Base-by-base conservation (phyloP, 2,329 filamentous ascomycete species). In the Verticillium nonalfalfae region DNA sequence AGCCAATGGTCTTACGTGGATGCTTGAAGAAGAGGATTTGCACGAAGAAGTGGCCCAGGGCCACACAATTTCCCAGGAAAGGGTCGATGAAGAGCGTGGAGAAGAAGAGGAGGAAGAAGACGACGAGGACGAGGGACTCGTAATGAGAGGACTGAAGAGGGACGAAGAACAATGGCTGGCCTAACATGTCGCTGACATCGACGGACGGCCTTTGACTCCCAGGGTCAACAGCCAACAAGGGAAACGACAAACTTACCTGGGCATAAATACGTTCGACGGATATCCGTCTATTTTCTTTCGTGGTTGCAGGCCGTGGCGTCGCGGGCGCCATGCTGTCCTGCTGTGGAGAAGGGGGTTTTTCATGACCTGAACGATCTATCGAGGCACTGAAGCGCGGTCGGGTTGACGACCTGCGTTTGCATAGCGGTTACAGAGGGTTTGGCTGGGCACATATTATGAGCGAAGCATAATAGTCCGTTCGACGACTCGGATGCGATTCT, bases 1-100 rank as follows among this genome's bases (percentile, higher is more conserved):
- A 68, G 92, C 93, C 36, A 98, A 98, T 72, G 94, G 94, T 5
- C 78, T 95, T 70, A 91, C 90, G 15, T 99, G 95, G 95, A 98
- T 97, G 94, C 72, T 83, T 54, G 81, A 84, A 4, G 81, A 82
- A 11, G 79, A 79, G 15, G 71, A 71, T n/a, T 71, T 69, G 31
- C 71, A 67, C 38, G 74, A 72, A 7, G 73, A 74, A 18, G 74
- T 73, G 59, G 63, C 71, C 62, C 72, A 71, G 65, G 68, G 66
- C 64, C 69, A 74, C 33, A 68, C 72, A 40, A 73, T 66, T 69
- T 52, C 45, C 21, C 45, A 52, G 18, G 45, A 52, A 11, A 52
- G 45, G 18, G 45, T 11, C 18, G 15, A 75, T 7, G 72, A 73
- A 45, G 78, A 81, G 55, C 72, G 78, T 18, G 77, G 78, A 18